Evolutionary conservation across 1,139 yeast genomes (phyloP), one percentile per base, ranked within the genome.

Genomic region (Lodderomyces elongisporus): DNA sequence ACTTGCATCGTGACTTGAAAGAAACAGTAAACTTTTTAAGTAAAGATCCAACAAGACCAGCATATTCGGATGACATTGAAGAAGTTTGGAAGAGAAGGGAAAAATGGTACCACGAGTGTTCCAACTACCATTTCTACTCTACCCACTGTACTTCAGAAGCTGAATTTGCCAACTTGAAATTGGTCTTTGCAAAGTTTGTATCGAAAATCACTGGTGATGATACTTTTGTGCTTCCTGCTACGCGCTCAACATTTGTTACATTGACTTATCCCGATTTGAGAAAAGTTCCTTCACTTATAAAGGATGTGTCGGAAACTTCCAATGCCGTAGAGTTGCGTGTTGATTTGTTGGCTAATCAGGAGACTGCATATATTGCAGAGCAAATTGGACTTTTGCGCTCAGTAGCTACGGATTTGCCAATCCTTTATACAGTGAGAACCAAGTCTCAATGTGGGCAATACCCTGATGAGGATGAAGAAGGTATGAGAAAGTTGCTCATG

Each of bases 31-130:
- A 70, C 5, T 88, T 85, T 58, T 70, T 91, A 47, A 66, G 73
- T 14, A 62, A 74, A 35, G 99, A 91, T 57, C 77, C 85, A 36
- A 71, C 88, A 1, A 76, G 99, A 51, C 98, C 99, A 14, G 85
- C 95, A 2, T 88, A 79, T 51, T 70, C 69, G 10, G 83, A 77
- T 44, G 96, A 88, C 50, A 80, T 89, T 45, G 67, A 70, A 43
- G 76, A 76, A 18, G 96, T 91, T 24, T 93, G 96, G 95, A 52
- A 64, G 20, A 76, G 85, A 51, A 77, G 99, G 54, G 83, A 85
- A 56, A 56, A 62, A 9, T 83, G 85, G 82, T 93, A 88, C 64
- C 66, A 71, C 30, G 85, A 80, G 38, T 85, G 93, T 48, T 80
- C 95, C 10, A 87, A 83, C 55, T 79, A 74, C 53, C 74, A 76